Base-by-base conservation (phyloP, 495 filamentous ascomycete species). In the Hypoxylon subgilvum region DNA sequence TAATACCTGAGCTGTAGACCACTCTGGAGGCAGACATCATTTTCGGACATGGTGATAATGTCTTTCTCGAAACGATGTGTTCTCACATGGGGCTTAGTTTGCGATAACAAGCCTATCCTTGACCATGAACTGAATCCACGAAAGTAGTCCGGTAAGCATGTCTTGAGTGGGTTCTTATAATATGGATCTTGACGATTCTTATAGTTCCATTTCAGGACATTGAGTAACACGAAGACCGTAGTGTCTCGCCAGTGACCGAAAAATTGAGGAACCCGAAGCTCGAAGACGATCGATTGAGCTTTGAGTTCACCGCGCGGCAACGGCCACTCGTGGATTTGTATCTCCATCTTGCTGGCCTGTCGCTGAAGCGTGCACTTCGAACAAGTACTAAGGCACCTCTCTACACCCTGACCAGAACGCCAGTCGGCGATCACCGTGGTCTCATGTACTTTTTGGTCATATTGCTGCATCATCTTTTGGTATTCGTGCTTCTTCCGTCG, bases 271-370 rank as follows among this genome's bases (percentile, higher is more conserved):
- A 79, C 65, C 7, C 57, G 30, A 0, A 88, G 70, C 67, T 89
- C 86, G 38, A 89, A 87, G 0, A 88, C 76, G 0, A 74, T 73
- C 0, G 80, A 70, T 48, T 82, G 79, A 0, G 75, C 71, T 16
- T 76, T 21, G 0, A 46, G 27, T 0, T 25, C 5, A 13, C 73
- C 41, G 0, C n/a, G 10, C 0, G 86, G 82, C 6, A 89, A 67
- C 2, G 86, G 86, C 85, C 83, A 88, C 57, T 88, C 86, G 49
- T 86, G 74, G 42, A 84, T 44, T 0, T 60, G 4, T 35, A 90
- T 87, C 0, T 10, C 49, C 18, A 90, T 60, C 0, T 7, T 31
- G 0, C 69, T 27, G 0, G 76, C 75, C 13, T 70, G 7, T 0
- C 44, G 2, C 4, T 48, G 12, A 16, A 74, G 67, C 0, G 1